phyloP scores from a whole-genome alignment of 2,329 filamentous ascomycete genomes.

The Epichloe brachyelytri region DNA sequence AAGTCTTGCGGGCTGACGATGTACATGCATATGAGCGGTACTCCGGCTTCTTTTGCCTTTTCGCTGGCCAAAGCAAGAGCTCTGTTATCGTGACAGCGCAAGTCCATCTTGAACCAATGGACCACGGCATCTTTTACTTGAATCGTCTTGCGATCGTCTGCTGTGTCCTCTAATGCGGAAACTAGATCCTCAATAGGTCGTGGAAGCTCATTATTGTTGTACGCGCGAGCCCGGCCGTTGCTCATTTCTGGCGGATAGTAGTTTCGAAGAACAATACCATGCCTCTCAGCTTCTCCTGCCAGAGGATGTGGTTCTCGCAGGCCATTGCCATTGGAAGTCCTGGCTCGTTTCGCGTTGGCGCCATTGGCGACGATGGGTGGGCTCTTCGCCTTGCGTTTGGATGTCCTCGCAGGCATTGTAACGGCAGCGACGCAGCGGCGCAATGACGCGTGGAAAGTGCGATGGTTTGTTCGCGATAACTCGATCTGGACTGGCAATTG shows the following conservation, averaged over 20 bases:
- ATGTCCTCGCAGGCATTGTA: constrained; percentile 16
- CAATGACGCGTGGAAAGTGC: not conserved
- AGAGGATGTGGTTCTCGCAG: constrained; percentile 34
- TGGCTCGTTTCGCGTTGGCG: constrained; percentile 20
- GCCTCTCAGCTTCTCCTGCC: constrained; percentile 30
- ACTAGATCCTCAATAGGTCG: constrained; percentile 61
- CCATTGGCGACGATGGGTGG: constrained; percentile 13
- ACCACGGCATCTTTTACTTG: constrained; percentile 51
- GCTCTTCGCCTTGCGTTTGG: constrained; percentile 17
- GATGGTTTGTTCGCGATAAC: not conserved
- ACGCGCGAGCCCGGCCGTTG: constrained; percentile 62
- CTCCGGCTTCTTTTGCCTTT: constrained; percentile 48
- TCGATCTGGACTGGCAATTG: not conserved
- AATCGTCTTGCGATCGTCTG: constrained; percentile 36
- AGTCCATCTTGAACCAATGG: constrained; percentile 84
- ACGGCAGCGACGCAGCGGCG: constrained; percentile 3
- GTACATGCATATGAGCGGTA: constrained; percentile 66
- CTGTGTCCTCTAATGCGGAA: constrained; percentile 48
- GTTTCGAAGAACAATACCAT: constrained; percentile 55
- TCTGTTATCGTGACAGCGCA: constrained; percentile 63
- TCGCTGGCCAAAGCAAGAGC: constrained; percentile 53
- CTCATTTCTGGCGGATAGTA: constrained; percentile 84
- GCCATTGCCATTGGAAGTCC: constrained; percentile 20
- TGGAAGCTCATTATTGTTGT: constrained; percentile 54
- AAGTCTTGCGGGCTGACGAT: constrained; percentile 74